Evolutionary conservation across 1,284 basidiomycete genomes (phyloP), one percentile per base, ranked within the genome.

Genomic region (Microbotryum saponariae): DNA sequence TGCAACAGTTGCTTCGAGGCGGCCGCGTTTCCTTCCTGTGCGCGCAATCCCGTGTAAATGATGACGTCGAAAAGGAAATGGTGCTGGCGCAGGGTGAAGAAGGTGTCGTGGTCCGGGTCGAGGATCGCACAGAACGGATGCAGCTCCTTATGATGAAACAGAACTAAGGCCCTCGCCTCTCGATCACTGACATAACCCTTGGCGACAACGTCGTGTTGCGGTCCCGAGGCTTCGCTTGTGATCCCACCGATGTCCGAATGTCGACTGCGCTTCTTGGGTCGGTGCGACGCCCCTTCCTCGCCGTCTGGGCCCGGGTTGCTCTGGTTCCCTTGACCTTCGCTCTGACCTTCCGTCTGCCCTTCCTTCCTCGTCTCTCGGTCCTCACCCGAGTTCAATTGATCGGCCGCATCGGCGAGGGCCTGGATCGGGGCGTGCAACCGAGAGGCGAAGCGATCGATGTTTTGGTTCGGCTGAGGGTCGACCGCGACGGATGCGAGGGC

Each of bases 161-260:
- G 27, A 6, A 64, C 53, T 58, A 65, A 58, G 58, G 67, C 50
- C 59, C 70, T 23, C 60, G 62, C 64, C 62, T 73, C 56, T 52
- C 59, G 27, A 63, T 63, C 54, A 64, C 54, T 27, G 63, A 72
- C 25, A 60, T 68, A 20, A 33, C 58, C 65, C 44, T 61, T 54
- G 27, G 59, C 50, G 6, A 61, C 53, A n/a, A 60, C 42, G 51
- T 64, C 47, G 51, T 4, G 58, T 52, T 12, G 51, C 31, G 6
- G 37, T 18, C 16, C 12, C 12, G 37, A 42, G 37, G 37, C 14
- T 6, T 42, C 37, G 37, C 37, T 42, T 16, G 37, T 42, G 12
- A 42, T 42, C 12, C 14, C 37, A 1, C 37, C 37, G 37, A 42
- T 10, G 37, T 42, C 12, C 37, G 37, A 18, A 42, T 42, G 37